Base-by-base conservation (phyloP, 2,329 filamentous ascomycete genomes). In the Dendrostoma leiphaemia region DNA sequence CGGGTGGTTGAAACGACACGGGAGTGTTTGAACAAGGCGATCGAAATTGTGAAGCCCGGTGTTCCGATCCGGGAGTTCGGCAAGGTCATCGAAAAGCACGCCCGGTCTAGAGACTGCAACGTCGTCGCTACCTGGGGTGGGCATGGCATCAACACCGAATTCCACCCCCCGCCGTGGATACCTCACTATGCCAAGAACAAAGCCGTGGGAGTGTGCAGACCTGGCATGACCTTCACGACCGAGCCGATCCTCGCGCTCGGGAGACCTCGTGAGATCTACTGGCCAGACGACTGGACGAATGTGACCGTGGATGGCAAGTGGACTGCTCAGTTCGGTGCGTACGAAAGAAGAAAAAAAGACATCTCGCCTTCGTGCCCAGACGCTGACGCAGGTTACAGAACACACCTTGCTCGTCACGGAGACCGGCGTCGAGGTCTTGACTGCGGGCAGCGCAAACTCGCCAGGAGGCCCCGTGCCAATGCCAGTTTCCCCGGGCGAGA, bases 151-250 rank as follows among this genome's bases (percentile, higher is more conserved):
- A 96, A 96, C 73, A 87, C 85, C 61, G 78, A 96, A 37, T 99
- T 99, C 80, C 94, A 99, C 73, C 89, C 86, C 69, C 85, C 92
- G 24, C 94, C 94, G 1, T 97, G 94, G 67, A 87, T 99, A 48
- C 94, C 94, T 6, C 94, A 99, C 72, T 99, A 97, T 67, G 93
- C 87, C 54, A 97, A 96, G 80, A 99, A 97, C 75, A 97, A 97
- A 82, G 90, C 92, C 0, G 89, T 97, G 1, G 94, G 94, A 44
- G 85, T 89, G 63, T 94, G 92, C 57, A 97, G 97, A 76, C 87
- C 90, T 1, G 94, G 94, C 53, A 97, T 97, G 91, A 96, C 91
- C 61, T 97, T 99, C 66, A 97, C 94, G 0, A 97, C 97, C 58
- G 94, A 99, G 74, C 94, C 94, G n/a, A 99, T 99, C 94, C 92